phyloP scores from a whole-genome alignment of 179 eudicot genomes.

The Silene coronaria region DNA sequence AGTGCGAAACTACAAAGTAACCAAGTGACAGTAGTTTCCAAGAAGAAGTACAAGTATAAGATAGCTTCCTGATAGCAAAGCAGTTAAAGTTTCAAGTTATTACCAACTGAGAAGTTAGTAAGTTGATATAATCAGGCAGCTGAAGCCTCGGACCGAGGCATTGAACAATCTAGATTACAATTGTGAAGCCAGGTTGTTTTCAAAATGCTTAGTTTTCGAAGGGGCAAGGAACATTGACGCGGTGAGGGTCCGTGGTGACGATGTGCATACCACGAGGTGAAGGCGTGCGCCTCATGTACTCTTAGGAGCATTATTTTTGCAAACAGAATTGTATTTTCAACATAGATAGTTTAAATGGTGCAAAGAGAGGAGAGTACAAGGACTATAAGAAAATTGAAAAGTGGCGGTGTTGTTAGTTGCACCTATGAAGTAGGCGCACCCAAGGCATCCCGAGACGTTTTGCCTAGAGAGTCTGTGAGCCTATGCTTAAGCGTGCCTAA shows the following conservation, averaged over 20 bases:
- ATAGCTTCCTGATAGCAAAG: slow-evolving; percentile 7
- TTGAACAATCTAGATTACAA: background rate
- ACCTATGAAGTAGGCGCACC: too few relatives aligned
- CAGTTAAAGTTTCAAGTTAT: background rate
- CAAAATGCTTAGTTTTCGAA: background rate
- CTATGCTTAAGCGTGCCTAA: background rate
- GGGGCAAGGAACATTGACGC: background rate
- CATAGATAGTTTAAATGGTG: too few relatives aligned
- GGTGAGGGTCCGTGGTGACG: background rate
- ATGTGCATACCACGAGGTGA: background rate
- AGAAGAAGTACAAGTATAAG: slow-evolving; percentile 6
- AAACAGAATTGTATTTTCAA: too few relatives aligned
- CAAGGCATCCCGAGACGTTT: background rate
- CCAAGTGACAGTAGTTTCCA: slow-evolving; percentile 9
- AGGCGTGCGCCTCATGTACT: too few relatives aligned
- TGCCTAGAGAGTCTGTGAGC: background rate
- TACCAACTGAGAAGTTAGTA: slow-evolving; percentile 1
- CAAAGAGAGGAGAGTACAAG: too few relatives aligned
- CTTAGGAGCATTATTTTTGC: too few relatives aligned
- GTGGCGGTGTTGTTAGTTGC: too few relatives aligned
- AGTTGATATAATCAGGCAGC: background rate
- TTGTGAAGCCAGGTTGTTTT: background rate
- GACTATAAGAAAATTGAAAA: too few relatives aligned
- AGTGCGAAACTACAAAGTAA: background rate
- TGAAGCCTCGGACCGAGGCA: background rate